A percentile compares a stretch with the other conserved stretches of the same genome.
These are phyloP conservation scores for Blastocystis hominis DNA, from an alignment of 352 stramenopile species.

Conservation along the genomic window DNA sequence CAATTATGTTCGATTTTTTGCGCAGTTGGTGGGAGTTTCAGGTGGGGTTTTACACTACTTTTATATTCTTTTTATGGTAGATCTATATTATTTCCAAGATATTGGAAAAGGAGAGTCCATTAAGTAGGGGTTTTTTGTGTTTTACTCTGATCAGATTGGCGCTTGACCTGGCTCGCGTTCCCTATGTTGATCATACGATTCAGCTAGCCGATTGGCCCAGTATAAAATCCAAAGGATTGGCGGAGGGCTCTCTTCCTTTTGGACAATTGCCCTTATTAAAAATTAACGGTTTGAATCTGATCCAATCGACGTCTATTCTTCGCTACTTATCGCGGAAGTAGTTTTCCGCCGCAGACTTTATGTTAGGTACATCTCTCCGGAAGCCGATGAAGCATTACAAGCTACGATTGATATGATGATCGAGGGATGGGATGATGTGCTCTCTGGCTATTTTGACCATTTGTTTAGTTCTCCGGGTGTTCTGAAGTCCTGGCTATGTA, in stretches of 20 bases:
- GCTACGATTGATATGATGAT: slow-evolving; percentile 34
- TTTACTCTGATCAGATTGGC: neutral
- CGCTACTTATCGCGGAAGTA: slow-evolving; percentile 54
- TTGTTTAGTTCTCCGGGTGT: neutral
- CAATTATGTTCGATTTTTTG: too few species aligned
- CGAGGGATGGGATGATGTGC: slow-evolving; percentile 28
- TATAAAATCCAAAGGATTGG: slow-evolving; percentile 11
- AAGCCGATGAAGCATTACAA: neutral
- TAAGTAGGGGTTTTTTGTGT: neutral
- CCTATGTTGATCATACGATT: neutral
- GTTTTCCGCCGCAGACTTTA: neutral
- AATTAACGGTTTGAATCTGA: slow-evolving; percentile 49
- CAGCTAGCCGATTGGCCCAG: neutral
- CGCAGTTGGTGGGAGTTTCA: neutral
- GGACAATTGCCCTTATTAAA: slow-evolving; percentile 55
- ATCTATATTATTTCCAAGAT: slow-evolving; percentile 39
- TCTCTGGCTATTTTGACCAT: slow-evolving; percentile 17
- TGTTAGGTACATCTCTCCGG: slow-evolving; percentile 16
- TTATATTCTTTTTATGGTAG: neutral
- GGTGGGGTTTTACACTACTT: neutral
- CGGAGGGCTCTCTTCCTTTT: slow-evolving; percentile 34
- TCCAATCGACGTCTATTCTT: slow-evolving; percentile 46
- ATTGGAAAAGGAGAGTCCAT: slow-evolving; percentile 38
- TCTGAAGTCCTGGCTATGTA: slow-evolving; percentile 8
- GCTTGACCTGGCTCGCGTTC: neutral